Percentiles rank a stretch among this genome's conserved stretches.
These are phyloP conservation scores for Lachancea fermentati DNA, from an alignment of 805 yeast species.

Conservation along the genomic window DNA sequence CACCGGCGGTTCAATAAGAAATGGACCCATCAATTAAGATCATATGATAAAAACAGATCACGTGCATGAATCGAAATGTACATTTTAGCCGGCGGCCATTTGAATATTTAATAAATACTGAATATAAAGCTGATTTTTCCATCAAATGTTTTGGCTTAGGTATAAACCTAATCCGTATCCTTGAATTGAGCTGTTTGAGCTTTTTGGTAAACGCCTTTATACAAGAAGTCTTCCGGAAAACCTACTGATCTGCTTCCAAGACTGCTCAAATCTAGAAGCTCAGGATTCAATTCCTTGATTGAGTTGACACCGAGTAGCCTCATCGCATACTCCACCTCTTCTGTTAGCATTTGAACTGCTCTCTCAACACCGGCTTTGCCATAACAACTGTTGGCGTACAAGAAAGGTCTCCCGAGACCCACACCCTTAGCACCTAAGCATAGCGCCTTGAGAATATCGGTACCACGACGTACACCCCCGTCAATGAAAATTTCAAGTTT, in stretches of 20 bases:
- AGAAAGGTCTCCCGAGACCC: conserved; percentile 62
- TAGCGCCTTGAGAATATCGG: conserved; percentile 59
- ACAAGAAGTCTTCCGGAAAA: conserved; percentile 53
- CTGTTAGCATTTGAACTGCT: conserved; percentile 56
- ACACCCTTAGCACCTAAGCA: conserved; percentile 69
- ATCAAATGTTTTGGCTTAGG: too few species aligned
- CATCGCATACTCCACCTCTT: conserved; percentile 74
- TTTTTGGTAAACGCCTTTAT: conserved; percentile 49
- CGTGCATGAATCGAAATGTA: neutral
- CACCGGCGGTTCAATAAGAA: neutral
- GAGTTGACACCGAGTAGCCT: conserved; percentile 67
- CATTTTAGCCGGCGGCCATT: neutral
- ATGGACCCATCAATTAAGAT: neutral
- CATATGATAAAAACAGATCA: neutral
- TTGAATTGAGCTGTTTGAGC: conserved; percentile 47
- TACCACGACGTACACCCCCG: conserved; percentile 67
- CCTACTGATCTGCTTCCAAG: conserved; percentile 37
- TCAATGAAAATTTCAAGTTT: conserved; percentile 55
- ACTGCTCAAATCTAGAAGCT: conserved; percentile 52
- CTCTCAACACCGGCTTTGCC: conserved; percentile 61
- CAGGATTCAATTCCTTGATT: conserved; percentile 53
- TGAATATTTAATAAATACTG: neutral
- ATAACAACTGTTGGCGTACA: conserved; percentile 57
- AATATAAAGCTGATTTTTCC: neutral
- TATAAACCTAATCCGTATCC: neutral